phyloP scores from a whole-genome alignment of 768 basidiomycete species.

The Suillus fuscotomentosus region DNA sequence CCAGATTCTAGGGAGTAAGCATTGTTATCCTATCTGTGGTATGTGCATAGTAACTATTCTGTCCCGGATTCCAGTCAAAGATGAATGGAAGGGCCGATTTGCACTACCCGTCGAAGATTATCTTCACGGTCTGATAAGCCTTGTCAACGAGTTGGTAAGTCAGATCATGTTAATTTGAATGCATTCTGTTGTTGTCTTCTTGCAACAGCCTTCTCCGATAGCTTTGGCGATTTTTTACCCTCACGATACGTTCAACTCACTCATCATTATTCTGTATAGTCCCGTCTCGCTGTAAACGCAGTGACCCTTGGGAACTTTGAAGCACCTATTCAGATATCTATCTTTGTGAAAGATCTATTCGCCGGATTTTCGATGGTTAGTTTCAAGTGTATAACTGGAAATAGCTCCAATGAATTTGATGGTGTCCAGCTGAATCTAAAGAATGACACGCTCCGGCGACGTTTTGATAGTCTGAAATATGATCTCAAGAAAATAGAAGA shows the following conservation, averaged over 20 bases:
- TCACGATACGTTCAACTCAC: slow-evolving; percentile 8
- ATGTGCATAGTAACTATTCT: not conserved
- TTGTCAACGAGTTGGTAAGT: slow-evolving; percentile 79
- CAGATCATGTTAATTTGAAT: not conserved
- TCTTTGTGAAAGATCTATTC: slow-evolving; percentile 79
- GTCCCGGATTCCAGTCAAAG: slow-evolving; percentile 47
- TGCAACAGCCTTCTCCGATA: not conserved
- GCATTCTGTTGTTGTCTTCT: not conserved
- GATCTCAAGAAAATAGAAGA: slow-evolving; percentile 89
- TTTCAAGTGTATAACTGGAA: slow-evolving; percentile 2
- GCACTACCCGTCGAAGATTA: slow-evolving; percentile 73
- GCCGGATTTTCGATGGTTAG: slow-evolving; percentile 81
- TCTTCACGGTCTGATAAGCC: slow-evolving; percentile 72
- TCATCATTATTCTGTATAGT: slow-evolving; percentile 39
- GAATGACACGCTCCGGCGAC: slow-evolving; percentile 70
- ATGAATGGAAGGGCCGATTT: slow-evolving; percentile 68
- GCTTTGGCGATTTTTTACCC: not conserved
- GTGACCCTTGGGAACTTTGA: slow-evolving; percentile 84
- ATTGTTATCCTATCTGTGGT: slow-evolving; percentile 5
- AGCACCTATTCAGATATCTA: slow-evolving; percentile 73
- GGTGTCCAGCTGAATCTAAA: slow-evolving; percentile 71
- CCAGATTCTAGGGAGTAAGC: slow-evolving; percentile 67
- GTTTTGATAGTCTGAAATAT: slow-evolving; percentile 83
- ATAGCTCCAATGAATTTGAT: slow-evolving; percentile 2
- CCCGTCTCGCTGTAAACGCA: slow-evolving; percentile 74